Base-by-base conservation (phyloP, 129 eudicot genomes). In the Centella asiatica region DNA sequence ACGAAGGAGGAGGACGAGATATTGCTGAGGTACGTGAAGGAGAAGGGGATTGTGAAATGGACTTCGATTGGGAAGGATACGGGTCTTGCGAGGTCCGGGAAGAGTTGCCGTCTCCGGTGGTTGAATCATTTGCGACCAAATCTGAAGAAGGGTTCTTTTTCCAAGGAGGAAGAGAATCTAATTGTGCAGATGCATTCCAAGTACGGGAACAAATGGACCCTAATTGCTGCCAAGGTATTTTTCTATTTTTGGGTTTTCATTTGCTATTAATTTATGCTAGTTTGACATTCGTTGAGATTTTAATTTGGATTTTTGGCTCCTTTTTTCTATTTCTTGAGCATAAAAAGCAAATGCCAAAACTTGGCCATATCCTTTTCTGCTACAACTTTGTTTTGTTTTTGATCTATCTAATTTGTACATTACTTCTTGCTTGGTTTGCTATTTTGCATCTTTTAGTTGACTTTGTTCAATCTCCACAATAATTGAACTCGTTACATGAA, bases 101-200 rank as follows among this genome's bases (percentile, higher is more conserved):
- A 74, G 61, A 74, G 72, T 48, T 68, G 78, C 52, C 67, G 78
- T 65, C 73, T 74, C 23, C 36, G 78, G 31, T 90, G 97, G 97
- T 93, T 95, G 13, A 90, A 90, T 54, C 97, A 90, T 75, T 57
- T 90, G 37, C 52, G 95, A 40, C 97, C 97, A 1, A 81, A 90
- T 78, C 77, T 86, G 12, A 90, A 83, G 55, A 90, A 90, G 63
- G 94, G 95, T 12, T 81, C 97, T 0, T 83, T 90, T 62, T 57
- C 95, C 4, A 51, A 76, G 1, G 89, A 86, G 26, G 97, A 86
- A 40, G 95, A 83, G 55, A 74, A 67, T 0, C 81, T 86, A 18
- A 86, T 90, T 32, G 73, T 86, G 24, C 81, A 81, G 2, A 84
- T 90, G 54, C 95, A 90, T 75, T 71, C 95, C 6, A 81, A 80